Percentiles rank a stretch among this genome's conserved stretches.
These are phyloP conservation scores for Sporisorium iseilematis-ciliati DNA, from an alignment of 1,284 basidiomycete genomes.

Conservation along the genomic window DNA sequence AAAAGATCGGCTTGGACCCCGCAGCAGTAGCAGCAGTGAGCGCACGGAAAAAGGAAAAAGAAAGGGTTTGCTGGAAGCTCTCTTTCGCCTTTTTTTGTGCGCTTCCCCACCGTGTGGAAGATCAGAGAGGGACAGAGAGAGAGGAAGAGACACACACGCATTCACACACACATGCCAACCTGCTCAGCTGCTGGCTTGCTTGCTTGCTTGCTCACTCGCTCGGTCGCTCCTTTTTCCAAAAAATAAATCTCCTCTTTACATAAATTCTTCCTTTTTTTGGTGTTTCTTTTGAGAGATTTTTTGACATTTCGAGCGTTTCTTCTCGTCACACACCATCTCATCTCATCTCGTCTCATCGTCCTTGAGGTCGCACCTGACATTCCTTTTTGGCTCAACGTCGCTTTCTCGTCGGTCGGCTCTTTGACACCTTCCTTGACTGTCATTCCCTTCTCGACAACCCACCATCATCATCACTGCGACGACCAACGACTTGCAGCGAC, in stretches of 20 bases:
- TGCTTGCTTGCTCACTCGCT: neutral
- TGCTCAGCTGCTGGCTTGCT: neutral
- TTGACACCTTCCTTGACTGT: neutral
- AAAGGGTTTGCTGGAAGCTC: conserved; percentile 9
- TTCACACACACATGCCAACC: neutral
- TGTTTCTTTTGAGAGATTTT: conserved; percentile 9
- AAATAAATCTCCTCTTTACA: neutral
- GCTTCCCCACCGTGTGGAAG: no score
- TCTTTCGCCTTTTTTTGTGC: neutral
- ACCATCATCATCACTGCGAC: neutral
- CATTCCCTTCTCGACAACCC: neutral
- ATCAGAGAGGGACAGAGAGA: neutral
- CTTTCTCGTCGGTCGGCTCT: conserved; percentile 2
- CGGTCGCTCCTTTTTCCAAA: neutral
- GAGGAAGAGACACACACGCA: neutral
- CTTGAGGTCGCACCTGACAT: neutral
- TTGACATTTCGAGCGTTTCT: neutral
- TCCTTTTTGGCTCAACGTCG: neutral
- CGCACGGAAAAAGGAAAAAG: neutral
- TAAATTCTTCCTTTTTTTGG: neutral
- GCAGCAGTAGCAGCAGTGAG: conserved; percentile 11
- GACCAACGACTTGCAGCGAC: neutral
- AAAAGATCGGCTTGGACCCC: neutral
- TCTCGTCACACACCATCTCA: conserved; percentile 3
- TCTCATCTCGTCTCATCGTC: neutral